phyloP scores from a whole-genome alignment of 257 asterid species.

The Capsicum pubescens region DNA sequence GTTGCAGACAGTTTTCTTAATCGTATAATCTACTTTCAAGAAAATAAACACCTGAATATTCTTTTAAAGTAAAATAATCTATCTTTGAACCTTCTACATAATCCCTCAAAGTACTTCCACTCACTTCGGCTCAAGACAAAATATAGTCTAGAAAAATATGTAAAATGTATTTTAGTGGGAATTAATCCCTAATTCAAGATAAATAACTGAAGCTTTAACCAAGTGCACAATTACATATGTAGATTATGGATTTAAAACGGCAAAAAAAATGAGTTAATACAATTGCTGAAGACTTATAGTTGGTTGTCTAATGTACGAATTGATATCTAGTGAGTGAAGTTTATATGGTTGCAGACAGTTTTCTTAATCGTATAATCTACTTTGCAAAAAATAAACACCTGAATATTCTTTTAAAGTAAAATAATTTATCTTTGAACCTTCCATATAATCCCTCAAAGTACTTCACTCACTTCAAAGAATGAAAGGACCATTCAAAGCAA shows the following conservation, averaged over 20 bases:
- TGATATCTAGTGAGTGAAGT: not conserved
- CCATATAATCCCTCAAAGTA: too few relatives aligned
- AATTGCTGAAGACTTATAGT: not conserved
- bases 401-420: not conserved
- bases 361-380: not conserved
- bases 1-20: not conserved
- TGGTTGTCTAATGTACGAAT: not conserved
- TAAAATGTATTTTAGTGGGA: too few relatives aligned
- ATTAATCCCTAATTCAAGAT: too few relatives aligned
- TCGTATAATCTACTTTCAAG: not conserved
- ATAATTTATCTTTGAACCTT: too few relatives aligned
- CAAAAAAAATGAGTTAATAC: slow-evolving; percentile 3
- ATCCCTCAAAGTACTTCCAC: too few relatives aligned
- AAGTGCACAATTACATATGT: not conserved
- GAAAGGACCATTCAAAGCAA: too few relatives aligned
- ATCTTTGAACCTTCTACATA: too few relatives aligned
- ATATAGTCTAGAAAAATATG: too few relatives aligned
- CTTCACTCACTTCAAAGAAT: too few relatives aligned
- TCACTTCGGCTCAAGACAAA: too few relatives aligned
- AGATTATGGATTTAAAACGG: not conserved
- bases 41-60: not conserved
- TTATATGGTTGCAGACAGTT: not conserved
- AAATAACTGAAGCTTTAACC: too few relatives aligned
- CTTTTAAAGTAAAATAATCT: not conserved
- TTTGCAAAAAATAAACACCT: not conserved